These are phyloP conservation scores for Trichosporon ovoides DNA, from an alignment of 1,284 basidiomycete species.

Conservation along the genomic window DNA sequence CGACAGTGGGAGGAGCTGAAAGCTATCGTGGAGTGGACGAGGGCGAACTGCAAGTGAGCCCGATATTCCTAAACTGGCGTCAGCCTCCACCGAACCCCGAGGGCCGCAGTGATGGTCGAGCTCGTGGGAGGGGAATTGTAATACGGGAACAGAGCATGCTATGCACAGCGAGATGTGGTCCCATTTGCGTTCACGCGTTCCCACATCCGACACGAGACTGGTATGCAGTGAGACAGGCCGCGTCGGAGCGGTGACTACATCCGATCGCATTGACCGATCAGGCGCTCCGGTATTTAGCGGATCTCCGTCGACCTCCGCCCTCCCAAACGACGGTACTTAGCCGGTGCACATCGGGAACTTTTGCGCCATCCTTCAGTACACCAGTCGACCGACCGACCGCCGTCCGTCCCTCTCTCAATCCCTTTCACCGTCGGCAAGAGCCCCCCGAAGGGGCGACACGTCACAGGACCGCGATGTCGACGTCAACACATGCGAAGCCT, in stretches of 20 bases:
- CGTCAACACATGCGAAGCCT: neutral
- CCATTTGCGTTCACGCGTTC: too few species aligned
- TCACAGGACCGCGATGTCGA: neutral
- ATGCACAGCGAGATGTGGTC: neutral
- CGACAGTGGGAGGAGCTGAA: constrained; percentile 44
- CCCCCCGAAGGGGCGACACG: too few species aligned
- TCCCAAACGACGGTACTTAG: neutral
- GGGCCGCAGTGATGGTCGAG: too few species aligned
- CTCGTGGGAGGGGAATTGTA: neutral
- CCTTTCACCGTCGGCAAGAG: too few species aligned
- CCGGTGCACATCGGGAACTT: neutral
- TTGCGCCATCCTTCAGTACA: too few species aligned
- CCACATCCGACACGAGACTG: too few species aligned
- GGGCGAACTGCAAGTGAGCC: constrained; percentile 23
- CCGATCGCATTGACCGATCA: neutral
- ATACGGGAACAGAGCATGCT: neutral
- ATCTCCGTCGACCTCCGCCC: constrained; percentile 1
- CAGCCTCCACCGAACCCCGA: too few species aligned
- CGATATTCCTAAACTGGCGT: too few species aligned
- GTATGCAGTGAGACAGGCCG: too few species aligned
- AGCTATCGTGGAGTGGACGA: constrained; percentile 39
- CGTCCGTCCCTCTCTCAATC: too few species aligned
- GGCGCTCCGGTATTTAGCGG: neutral
- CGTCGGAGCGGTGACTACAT: neutral
- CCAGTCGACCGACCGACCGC: too few species aligned